These are phyloP conservation scores for Alternaria arborescens DNA, from an alignment of 2,329 filamentous ascomycete genomes.

Conservation along the genomic window DNA sequence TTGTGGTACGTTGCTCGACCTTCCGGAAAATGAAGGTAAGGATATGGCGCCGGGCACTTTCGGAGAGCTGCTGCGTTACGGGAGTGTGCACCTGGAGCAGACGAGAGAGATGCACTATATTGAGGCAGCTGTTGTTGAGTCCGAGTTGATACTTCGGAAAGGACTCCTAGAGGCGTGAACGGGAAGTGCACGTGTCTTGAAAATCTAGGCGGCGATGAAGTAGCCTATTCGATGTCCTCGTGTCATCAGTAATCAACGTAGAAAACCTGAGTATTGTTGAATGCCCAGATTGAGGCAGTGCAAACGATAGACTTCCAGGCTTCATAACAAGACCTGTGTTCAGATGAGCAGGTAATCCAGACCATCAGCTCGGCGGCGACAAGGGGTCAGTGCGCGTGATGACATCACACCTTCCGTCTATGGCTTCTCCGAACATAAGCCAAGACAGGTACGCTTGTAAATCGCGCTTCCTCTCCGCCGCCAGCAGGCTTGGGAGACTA, in stretches of 20 bases:
- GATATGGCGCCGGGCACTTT: constrained; percentile 47
- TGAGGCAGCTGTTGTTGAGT: constrained; percentile 20
- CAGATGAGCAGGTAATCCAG: not conserved
- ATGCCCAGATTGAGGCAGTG: not conserved
- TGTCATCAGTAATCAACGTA: not conserved
- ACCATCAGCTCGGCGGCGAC: not conserved
- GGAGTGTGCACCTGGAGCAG: constrained; percentile 49
- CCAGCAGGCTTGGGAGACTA: not conserved
- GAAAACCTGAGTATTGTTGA: not conserved
- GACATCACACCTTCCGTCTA: not conserved
- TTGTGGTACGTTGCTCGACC: constrained; percentile 43
- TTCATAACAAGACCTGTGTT: not conserved
- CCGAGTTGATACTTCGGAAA: constrained; percentile 30
- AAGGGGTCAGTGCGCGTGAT: not conserved
- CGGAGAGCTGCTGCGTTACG: constrained; percentile 49
- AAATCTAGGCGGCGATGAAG: not conserved
- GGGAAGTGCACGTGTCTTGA: no score
- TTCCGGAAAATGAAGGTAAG: constrained; percentile 43
- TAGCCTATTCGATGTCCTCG: not conserved
- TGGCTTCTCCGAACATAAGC: not conserved
- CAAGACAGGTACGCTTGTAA: not conserved
- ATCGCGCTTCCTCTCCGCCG: not conserved
- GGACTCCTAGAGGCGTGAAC: constrained; percentile 26
- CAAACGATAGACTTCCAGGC: not conserved
- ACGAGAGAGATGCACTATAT: constrained; percentile 39